phyloP scores from a whole-genome alignment of 768 basidiomycete genomes.

The Suillus cothurnatus region DNA sequence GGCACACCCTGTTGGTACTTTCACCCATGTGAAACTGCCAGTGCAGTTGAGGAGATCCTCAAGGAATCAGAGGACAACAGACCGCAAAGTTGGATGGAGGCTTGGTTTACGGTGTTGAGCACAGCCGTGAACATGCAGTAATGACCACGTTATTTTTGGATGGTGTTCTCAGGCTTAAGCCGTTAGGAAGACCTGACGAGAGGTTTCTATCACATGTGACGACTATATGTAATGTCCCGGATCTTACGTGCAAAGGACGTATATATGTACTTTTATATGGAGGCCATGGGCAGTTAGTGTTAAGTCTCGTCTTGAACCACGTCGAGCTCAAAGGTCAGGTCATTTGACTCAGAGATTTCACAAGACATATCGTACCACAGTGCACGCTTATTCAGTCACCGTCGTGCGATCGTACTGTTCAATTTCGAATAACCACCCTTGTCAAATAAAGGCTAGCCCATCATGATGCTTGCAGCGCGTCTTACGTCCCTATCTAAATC shows the following conservation, averaged over 20 bases:
- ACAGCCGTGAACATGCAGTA: constrained; percentile 57
- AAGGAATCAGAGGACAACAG: constrained; percentile 40
- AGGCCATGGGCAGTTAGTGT: too few species aligned
- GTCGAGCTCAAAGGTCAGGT: constrained; percentile 4
- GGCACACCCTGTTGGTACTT: constrained; percentile 81
- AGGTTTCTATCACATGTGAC: constrained; percentile 10
- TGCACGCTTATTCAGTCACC: constrained; percentile 1
- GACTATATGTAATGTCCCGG: constrained; percentile 3
- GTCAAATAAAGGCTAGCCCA: constrained; percentile 18
- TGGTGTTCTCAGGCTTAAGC: constrained; percentile 2
- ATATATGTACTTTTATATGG: not conserved
- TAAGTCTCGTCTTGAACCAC: not conserved
- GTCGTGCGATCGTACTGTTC: constrained; percentile 6
- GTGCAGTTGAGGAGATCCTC: constrained; percentile 70
- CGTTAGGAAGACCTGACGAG: not conserved
- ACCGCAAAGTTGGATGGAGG: constrained; percentile 53
- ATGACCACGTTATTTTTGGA: constrained; percentile 13
- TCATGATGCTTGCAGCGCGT: constrained; percentile 49
- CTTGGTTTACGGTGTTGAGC: constrained; percentile 79
- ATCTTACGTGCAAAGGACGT: constrained; percentile 4
- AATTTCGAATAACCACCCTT: constrained; percentile 12
- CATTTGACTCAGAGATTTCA: constrained; percentile 1
- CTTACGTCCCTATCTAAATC: constrained; percentile 41
- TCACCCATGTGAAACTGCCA: constrained; percentile 81
- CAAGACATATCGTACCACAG: constrained; percentile 1